Base-by-base conservation (phyloP, 129 eudicot species). In the Flaveria ramosissima region DNA sequence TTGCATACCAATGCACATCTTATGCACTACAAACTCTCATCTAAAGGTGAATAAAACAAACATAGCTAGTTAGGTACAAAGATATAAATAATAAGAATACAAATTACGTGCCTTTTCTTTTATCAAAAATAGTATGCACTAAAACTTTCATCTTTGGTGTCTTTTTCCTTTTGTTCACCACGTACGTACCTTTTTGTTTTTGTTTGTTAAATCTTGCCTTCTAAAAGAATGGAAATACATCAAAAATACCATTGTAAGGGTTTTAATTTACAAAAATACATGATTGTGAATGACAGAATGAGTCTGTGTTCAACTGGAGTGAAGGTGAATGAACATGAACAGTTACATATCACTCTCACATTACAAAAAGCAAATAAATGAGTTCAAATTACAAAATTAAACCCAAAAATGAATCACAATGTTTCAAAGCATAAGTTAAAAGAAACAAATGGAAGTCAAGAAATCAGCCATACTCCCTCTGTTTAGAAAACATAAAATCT, bases 261-360 rank as follows among this genome's bases (percentile, higher is more conserved):
- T 62, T 4, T 13, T 26, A 27, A 27, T 27, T 45, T 36, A 36
- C 41, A 26, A 61, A 61, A 4, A 24, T 12, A 26, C 15, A 62
- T 14, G 47, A n/a, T 14, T 13, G 70, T 60, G 21, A 78, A 46
- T 59, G 62, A 70, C 62, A 24, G 5, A 78, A 26, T 43, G 74
- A 77, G 59, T 42, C 56, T 2, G 24, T 23, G 48, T 57, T 41
- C 32, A 21, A 26, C 17, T 24, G n/a, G 20, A 39, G 19, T 67
- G 48, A 47, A 76, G 81, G 20, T 51, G 27, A 3, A 17, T 69
- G 76, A 78, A 78, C 82, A 62, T 68, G 75, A 70, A 56, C 56
- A 70, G 7, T 45, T 53, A 24, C 57, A 45, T 36, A 59, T 56
- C 57, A 45, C 76, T 41, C 47, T 68, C 81, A 68, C 48, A 45